Evolutionary conservation across 164 flowering plant genomes (phyloP).

Genomic region (Malania oleifera): DNA sequence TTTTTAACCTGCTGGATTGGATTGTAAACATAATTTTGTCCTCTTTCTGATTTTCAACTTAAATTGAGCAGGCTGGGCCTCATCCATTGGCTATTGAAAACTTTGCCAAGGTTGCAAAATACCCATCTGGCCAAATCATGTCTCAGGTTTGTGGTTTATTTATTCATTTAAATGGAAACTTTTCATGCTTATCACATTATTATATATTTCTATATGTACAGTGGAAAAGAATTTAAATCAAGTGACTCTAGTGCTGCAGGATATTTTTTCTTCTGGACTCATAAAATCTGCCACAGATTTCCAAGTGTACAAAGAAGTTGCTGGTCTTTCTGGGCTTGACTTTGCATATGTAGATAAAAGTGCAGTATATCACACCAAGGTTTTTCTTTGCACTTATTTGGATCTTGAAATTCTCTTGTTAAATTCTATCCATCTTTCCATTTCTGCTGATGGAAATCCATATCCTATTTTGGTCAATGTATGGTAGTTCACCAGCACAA

Average conservation of each 20-base stretch:
- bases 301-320: slow-evolving; percentile 77
- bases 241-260: slow-evolving; percentile 41
- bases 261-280: slow-evolving; percentile 59
- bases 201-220: not conserved
- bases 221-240: not conserved
- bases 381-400: slow-evolving; percentile 9
- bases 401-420: not conserved
- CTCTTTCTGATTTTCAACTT: slow-evolving; percentile 6
- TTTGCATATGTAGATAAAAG: slow-evolving; percentile 64
- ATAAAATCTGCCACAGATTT: slow-evolving; percentile 82
- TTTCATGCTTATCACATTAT: not conserved
- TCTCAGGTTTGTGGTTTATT: slow-evolving; percentile 54
- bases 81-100: slow-evolving; percentile 86
- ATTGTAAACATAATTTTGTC: not conserved
- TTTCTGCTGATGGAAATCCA: not conserved
- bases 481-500: no score
- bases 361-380: slow-evolving; percentile 93
- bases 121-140: slow-evolving; percentile 75
- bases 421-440: slow-evolving; percentile 1
- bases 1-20: no score
- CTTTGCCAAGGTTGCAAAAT: slow-evolving; percentile 75
- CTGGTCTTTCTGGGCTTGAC: slow-evolving; percentile 83
- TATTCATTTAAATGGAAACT: not conserved
- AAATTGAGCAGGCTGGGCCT: slow-evolving; percentile 69
- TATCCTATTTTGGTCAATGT: not conserved